Base-by-base conservation (phyloP, 257 asterid genomes). In the Scutellaria baicalensis region DNA sequence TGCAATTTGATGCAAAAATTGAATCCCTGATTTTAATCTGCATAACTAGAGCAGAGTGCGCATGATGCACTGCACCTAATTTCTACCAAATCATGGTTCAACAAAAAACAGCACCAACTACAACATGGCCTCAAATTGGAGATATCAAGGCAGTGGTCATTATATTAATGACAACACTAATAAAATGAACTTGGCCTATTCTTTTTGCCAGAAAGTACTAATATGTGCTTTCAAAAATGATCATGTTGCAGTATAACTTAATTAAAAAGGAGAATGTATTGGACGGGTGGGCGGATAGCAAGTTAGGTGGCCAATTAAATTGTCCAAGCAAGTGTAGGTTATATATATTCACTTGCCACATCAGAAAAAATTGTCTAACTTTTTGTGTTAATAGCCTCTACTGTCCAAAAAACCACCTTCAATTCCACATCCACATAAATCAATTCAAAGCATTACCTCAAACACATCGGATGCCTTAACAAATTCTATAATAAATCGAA, bases 381-480 rank as follows among this genome's bases (percentile, higher is more conserved):
- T 27, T 27, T 27, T 27, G 33, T 27, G 0, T 0, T 27, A 27
- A 27, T 4, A 27, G 4, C 33, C 33, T 1, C 33, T 5, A 2
- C 4, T 2, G 33, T 27, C 3, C 33, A n/a, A 27, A 27, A 27
- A 2, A 27, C 33, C 33, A 2, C 33, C 33, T 3, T 3, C 33
- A 27, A 27, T 27, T 27, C 33, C 33, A 27, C 4, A 27, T 27
- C 33, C 33, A 4, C 4, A 1, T 27, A 4, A 6, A 63, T 66
- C 38, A 58, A 58, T 47, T 47, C 62, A 23, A 6, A 66, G 54
- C 76, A 39, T 71, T 85, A 94, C 99, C 97, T 91, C 91, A 75
- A 86, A 88, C 96, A 84, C 83, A 68, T 85, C 96, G 36, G 97
- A 89, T 63, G 93, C 79, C 84, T 88, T 91, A 9, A 91, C 90